Percentiles rank a stretch among this genome's conserved stretches.
Conservation (phyloP, 2,329 filamentous ascomycete species). For the Thyridium curvatum region DNA sequence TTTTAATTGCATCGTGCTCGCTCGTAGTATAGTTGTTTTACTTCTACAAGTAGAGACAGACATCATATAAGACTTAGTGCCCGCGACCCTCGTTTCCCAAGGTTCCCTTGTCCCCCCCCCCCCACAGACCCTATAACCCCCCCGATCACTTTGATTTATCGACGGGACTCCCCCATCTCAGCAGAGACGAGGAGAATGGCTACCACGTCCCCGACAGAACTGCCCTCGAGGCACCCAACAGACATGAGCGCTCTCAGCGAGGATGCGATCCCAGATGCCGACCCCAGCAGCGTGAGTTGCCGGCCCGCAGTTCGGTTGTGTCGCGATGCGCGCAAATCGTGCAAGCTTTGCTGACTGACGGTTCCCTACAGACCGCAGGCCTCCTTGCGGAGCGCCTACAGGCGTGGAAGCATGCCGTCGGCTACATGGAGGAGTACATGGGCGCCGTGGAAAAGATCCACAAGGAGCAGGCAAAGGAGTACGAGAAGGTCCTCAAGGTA, state of each 20-base stretch:
- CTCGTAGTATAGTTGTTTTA: no score
- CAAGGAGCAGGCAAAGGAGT: conserved; percentile 82
- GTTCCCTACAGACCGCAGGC: conserved; percentile 54
- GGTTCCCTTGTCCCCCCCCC: no score
- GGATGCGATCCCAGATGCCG: conserved; percentile 52
- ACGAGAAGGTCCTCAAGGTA: conserved; percentile 88
- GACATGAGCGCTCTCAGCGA: conserved; percentile 39
- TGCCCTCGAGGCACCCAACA: conserved; percentile 14
- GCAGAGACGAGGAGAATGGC: no score
- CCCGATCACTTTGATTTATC: no score
- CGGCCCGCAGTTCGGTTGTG: background rate
- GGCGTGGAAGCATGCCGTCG: conserved; percentile 94
- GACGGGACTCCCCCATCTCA: no score
- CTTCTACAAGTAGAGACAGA: no score
- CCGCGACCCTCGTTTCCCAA: no score
- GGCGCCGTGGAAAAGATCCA: conserved; percentile 79
- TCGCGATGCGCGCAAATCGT: background rate
- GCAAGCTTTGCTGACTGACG: conserved; percentile 1
- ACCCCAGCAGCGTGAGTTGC: conserved; percentile 48
- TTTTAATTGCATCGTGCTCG: no score
- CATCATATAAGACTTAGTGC: no score
- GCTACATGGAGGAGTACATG: conserved; percentile 87
- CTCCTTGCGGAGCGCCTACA: conserved; percentile 82
- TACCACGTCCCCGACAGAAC: conserved; percentile 7
- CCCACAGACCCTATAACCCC: no score